phyloP scores from a whole-genome alignment of 345 rosid species.

The Rhizophora mangle region DNA sequence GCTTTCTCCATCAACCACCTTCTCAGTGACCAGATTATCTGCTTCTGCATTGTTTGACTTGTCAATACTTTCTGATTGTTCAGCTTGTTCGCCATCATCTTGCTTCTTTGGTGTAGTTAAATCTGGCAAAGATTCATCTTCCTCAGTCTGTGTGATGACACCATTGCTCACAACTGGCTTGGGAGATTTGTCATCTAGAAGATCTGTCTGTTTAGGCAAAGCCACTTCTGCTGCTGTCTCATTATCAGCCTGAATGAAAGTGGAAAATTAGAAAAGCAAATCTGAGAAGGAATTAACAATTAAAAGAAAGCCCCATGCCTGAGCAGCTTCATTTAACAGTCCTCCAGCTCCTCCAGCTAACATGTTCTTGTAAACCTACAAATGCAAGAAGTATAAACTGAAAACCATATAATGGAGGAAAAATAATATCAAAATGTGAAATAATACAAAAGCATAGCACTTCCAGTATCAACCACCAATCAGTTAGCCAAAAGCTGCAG shows the following conservation, averaged over 20 bases:
- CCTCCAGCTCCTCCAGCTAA: conserved; percentile 9
- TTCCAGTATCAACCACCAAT: neutral
- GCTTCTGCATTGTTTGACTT: conserved; percentile 36
- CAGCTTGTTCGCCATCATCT: conserved; percentile 27
- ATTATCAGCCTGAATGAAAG: conserved; percentile 42
- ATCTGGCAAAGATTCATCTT: conserved; percentile 44
- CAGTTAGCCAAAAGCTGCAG: neutral
- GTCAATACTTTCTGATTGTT: conserved; percentile 29
- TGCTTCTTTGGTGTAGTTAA: conserved; percentile 41
- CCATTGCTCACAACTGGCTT: conserved; percentile 68
- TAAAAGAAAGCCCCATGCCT: conserved; percentile 33
- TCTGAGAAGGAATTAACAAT: neutral
- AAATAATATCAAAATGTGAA: neutral
- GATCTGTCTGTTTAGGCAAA: conserved; percentile 42
- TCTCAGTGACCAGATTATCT: conserved; percentile 34
- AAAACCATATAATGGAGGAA: neutral
- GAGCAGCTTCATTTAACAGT: conserved; percentile 27
- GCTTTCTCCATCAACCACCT: conserved; percentile 24
- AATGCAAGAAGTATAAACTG: neutral
- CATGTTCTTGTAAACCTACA: conserved; percentile 35
- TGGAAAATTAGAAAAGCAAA: conserved; percentile 2
- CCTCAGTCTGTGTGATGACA: conserved; percentile 31
- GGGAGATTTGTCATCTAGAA: conserved; percentile 45
- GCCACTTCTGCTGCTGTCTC: conserved; percentile 37
- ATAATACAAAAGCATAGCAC: neutral